A percentile compares a stretch with the other conserved stretches of the same genome.
phyloP scores from a whole-genome alignment of 139 green algal genomes.

The Parachlorella kessleri region DNA sequence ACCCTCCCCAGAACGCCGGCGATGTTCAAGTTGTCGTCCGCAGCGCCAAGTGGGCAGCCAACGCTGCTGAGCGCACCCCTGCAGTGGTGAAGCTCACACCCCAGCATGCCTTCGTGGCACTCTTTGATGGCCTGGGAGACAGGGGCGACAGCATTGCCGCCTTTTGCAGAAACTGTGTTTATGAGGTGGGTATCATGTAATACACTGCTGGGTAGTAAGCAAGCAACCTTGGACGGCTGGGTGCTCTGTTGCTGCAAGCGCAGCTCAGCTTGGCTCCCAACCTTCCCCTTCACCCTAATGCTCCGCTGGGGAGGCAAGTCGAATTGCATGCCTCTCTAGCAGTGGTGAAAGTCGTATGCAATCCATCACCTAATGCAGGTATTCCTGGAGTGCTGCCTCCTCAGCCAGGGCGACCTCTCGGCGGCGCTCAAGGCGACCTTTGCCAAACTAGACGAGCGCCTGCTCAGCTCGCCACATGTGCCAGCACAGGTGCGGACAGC shows the following conservation, averaged over 20 bases:
- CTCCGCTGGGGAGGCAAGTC: too few relatives aligned
- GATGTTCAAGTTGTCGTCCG: slow-evolving; percentile 4
- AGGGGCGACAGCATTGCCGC: background rate
- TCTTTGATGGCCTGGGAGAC: slow-evolving; percentile 21
- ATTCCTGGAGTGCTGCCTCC: background rate
- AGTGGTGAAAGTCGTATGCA: too few relatives aligned
- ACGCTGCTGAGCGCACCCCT: background rate
- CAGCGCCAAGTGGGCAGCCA: background rate
- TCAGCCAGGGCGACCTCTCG: background rate
- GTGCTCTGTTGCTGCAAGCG: too few relatives aligned
- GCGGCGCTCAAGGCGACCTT: slow-evolving; percentile 15
- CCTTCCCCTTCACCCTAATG: too few relatives aligned
- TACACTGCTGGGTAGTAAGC: too few relatives aligned
- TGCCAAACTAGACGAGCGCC: background rate
- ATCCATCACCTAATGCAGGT: too few relatives aligned
- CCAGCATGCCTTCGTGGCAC: background rate
- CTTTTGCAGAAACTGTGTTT: slow-evolving; percentile 8
- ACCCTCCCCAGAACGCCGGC: background rate
- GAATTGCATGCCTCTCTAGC: too few relatives aligned
- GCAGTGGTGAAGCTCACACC: slow-evolving; percentile 2
- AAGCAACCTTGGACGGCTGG: too few relatives aligned
- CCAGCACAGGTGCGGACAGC: background rate
- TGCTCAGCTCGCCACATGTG: background rate
- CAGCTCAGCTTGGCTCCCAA: too few relatives aligned
- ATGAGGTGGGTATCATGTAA: slow-evolving; percentile 3